These are phyloP conservation scores for Perkinsus marinus DNA, from an alignment of 169 alveolate genomes.

Conservation along the genomic window DNA sequence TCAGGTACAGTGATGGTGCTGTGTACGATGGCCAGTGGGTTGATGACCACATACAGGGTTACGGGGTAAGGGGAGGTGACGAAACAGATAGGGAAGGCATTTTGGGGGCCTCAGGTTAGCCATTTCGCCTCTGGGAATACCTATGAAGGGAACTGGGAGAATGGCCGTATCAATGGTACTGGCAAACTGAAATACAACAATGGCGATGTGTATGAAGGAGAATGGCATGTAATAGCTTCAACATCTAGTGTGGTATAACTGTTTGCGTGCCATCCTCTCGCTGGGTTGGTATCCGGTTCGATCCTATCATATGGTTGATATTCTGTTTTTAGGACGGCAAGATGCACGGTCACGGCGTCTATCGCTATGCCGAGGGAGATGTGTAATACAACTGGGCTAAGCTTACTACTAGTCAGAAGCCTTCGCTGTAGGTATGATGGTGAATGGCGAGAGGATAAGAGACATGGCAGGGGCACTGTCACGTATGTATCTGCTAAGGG, in stretches of 20 bases:
- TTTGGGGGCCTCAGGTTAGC: neutral
- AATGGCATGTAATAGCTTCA: conserved; percentile 48
- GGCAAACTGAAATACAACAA: conserved; percentile 74
- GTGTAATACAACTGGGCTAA: conserved; percentile 43
- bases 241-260: neutral
- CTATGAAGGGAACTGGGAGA: conserved; percentile 72
- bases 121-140: neutral
- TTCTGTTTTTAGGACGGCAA: conserved; percentile 51
- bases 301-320: neutral
- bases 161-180: conserved; percentile 75
- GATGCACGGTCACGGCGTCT: conserved; percentile 83
- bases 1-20: conserved; percentile 78
- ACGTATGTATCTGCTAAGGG: conserved; percentile 52
- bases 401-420: too few relatives aligned
- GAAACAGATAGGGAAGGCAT: neutral
- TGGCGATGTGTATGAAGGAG: conserved; percentile 89
- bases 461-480: conserved; percentile 82
- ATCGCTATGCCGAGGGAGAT: conserved; percentile 81
- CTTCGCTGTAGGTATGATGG: conserved; percentile 34
- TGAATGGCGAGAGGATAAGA: conserved; percentile 79
- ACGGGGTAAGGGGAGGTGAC: conserved; percentile 45
- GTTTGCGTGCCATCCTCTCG: neutral
- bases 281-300: neutral
- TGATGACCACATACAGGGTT: conserved; percentile 80
- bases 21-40: conserved; percentile 86